Base-by-base conservation (phyloP, 805 yeast genomes). In the Teunomyces pallodes region DNA sequence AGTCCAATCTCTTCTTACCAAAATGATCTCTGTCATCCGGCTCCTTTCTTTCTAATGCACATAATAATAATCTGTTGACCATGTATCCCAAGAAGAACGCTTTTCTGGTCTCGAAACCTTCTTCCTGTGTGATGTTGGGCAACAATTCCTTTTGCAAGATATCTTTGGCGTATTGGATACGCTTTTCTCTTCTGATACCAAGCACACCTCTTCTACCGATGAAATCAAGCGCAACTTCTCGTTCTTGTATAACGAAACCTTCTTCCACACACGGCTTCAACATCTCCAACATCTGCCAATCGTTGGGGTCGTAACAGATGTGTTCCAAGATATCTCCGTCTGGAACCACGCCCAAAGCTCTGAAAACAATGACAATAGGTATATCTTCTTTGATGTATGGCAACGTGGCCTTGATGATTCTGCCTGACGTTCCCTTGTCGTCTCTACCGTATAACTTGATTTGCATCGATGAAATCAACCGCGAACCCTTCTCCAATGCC, bases 281-380 rank as follows among this genome's bases (percentile, higher is more conserved):
- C 94, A 94, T 90, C 72, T 94, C 99, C 69, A 94, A 80, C 99
- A 94, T 94, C 72, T 94, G 99, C 97, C 98, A 92, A 75, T 94
- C 99, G 57, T 86, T 87, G 51, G 90, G 90, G 69, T 94, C 99
- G 69, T 92, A 94, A 74, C 99, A 94, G 50, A 94, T 94, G 70
- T 94, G 99, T 70, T 94, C 97, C 63, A 94, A 76, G 62, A 94
- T 94, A 73, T 94, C 99, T 67, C 99, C 99, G 75, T 94, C 99
- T 36, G 98, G 98, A 17, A 94, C 97, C 43, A 94, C 94, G 57
- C 99, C 99, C 51, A 94, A 77, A 9, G 99, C 99, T 76, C 99
- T 82, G 72, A 94, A 94, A 17, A 94, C 97, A 65, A 94, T 86
- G 26, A 94, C 96, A 59, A 94, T 91, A 41, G 99, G 99, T 50